Evolutionary conservation across 805 yeast genomes (phyloP).

Genomic region (Scheffersomyces lignosus): DNA sequence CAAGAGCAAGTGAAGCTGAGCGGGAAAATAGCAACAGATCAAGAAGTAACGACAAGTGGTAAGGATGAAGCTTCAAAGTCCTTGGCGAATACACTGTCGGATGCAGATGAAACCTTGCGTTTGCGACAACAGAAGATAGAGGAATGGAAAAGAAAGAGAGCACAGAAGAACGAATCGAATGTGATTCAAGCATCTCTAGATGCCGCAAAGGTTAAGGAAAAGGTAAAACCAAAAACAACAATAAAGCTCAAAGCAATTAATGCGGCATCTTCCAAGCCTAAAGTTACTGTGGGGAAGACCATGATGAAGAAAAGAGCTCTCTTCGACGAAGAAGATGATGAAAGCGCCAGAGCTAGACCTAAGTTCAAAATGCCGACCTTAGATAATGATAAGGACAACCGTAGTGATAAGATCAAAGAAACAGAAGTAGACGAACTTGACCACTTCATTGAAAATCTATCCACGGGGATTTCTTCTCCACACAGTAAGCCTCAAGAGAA

Average conservation of each 20-base stretch:
- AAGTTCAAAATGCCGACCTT: constrained; percentile 21
- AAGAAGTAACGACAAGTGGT: constrained; percentile 7
- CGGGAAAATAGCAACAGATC: constrained; percentile 7
- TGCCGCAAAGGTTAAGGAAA: too few relatives aligned
- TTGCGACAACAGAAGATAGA: constrained; percentile 43
- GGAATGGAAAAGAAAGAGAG: constrained; percentile 51
- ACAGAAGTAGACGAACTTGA: constrained; percentile 29
- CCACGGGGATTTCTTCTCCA: too few relatives aligned
- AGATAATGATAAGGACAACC: constrained; percentile 9
- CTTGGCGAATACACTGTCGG: too few relatives aligned
- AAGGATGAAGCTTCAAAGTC: constrained; percentile 1
- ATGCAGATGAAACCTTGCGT: constrained; percentile 13
- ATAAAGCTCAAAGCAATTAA: too few relatives aligned
- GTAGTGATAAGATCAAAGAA: constrained; percentile 14
- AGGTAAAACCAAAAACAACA: too few relatives aligned
- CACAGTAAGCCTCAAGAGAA: too few relatives aligned
- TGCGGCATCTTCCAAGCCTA: too few relatives aligned
- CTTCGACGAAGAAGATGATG: constrained; percentile 30
- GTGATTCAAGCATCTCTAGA: neutral
- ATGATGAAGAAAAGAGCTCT: constrained; percentile 3
- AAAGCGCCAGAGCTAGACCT: constrained; percentile 15
- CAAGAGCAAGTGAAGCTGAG: constrained; percentile 3
- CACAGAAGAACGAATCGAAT: constrained; percentile 12
- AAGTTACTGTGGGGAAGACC: too few relatives aligned
- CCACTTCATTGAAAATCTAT: constrained; percentile 7